Evolutionary conservation across 129 eudicot genomes (phyloP), one percentile per base, ranked within the genome.

Genomic region (Centella asiatica): DNA sequence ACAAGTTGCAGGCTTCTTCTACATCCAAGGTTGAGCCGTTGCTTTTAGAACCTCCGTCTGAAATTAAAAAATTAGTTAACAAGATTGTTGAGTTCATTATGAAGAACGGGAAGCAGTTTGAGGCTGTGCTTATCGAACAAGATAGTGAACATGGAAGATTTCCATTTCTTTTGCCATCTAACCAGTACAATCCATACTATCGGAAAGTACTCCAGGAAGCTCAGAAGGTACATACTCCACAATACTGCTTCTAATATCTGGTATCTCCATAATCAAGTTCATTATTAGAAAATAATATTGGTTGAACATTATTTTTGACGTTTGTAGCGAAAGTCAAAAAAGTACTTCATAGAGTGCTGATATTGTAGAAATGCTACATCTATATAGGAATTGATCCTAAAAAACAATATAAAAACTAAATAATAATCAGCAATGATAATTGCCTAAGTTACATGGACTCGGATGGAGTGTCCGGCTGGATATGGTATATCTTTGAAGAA

Each of bases 71-170:
- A 68, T 59, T 81, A 62, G 78, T 93, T 25, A 92, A 81, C 44
- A 89, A 89, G 76, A 77, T 93, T 39, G 95, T 85, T 19, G 99
- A 93, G 47, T 80, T 93, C 57, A 75, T 88, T 24, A 24, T 78
- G 44, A 88, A 84, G 74, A 85, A 93, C 46, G 99, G 99, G 32
- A 87, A 81, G 71, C 87, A 85, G 64, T 93, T 88, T 83, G 99
- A 93, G 78, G 80, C 87, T 25, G 84, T 85, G 28, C 93, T 93
- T 52, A 47, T 85, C 42, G 96, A 93, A 66, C 99, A 93, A 61
- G 96, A 87, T 23, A 74, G 90, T 26, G 81, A 78, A 61, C 89
- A 82, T 74, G 95, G 95, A 55, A 76, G 86, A 69, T 88, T 93
- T 66, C 96, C 89, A 2, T 93, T 93, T 60, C 77, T 93, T 63